Conservation (phyloP, 2,329 filamentous ascomycete genomes). For the Colletotrichum acutatum region DNA sequence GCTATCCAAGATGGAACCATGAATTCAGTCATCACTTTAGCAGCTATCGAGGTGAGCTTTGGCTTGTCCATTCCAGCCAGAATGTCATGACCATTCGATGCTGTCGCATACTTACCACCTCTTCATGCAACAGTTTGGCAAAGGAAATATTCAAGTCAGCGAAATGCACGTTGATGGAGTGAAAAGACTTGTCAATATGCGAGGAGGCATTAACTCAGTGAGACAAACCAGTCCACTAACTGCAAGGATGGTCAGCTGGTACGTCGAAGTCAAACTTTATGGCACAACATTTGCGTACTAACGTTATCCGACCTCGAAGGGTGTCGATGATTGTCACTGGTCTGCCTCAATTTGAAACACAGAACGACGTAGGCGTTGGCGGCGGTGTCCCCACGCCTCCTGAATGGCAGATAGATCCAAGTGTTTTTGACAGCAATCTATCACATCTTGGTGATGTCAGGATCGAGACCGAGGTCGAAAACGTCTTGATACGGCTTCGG, state of each 20-base stretch:
- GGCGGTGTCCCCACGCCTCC: slow-evolving; percentile 60
- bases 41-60: slow-evolving; percentile 63
- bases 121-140: slow-evolving; percentile 55
- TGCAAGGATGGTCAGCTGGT: slow-evolving; percentile 66
- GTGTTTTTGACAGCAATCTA: slow-evolving; percentile 13
- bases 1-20: slow-evolving; percentile 66
- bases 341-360: slow-evolving; percentile 62
- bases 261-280: slow-evolving; percentile 31
- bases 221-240: slow-evolving; percentile 62
- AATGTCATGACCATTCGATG: not conserved
- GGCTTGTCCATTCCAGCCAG: accelerated
- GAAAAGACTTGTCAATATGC: slow-evolving; percentile 58
- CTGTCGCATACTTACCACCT: not conserved
- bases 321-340: slow-evolving; percentile 67
- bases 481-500: not conserved
- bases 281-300: too few species aligned
- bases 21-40: slow-evolving; percentile 67
- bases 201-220: slow-evolving; percentile 61
- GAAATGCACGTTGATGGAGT: slow-evolving; percentile 62
- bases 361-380: slow-evolving; percentile 60
- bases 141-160: slow-evolving; percentile 57
- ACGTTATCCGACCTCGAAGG: slow-evolving; percentile 47
- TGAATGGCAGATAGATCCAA: slow-evolving; percentile 56
- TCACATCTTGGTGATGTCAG: slow-evolving; percentile 38
- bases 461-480: slow-evolving; percentile 44